phyloP scores from a whole-genome alignment of 345 rosid genomes.

The Fremontodendron californicum region DNA sequence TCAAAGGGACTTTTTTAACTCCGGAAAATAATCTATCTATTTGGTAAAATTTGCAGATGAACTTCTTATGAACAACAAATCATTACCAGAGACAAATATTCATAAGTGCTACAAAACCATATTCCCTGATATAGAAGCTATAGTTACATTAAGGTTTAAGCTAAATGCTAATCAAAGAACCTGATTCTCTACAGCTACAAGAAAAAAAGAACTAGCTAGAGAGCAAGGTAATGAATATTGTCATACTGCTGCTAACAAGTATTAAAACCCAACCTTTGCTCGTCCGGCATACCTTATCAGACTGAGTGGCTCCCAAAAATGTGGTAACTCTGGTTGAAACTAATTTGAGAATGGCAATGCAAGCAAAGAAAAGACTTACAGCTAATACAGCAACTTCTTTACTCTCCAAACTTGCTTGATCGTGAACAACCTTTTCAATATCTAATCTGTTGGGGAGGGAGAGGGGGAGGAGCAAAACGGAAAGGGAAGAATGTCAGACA shows the following conservation, averaged over 20 bases:
- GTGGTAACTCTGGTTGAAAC: constrained; percentile 40
- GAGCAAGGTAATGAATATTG: constrained; percentile 68
- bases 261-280: constrained; percentile 75
- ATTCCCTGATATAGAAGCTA: constrained; percentile 8
- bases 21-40: no score
- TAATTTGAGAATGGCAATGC: constrained; percentile 57
- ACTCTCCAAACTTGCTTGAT: constrained; percentile 55
- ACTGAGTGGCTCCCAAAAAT: constrained; percentile 28
- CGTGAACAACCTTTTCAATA: constrained; percentile 49
- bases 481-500: not conserved
- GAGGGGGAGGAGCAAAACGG: not conserved
- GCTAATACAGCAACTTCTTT: constrained; percentile 66
- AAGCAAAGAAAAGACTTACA: constrained; percentile 58
- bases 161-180: not conserved
- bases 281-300: constrained; percentile 32
- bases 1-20: not conserved
- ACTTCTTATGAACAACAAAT: not conserved
- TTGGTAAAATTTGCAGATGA: not conserved
- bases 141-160: constrained; percentile 10
- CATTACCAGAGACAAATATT: constrained; percentile 10
- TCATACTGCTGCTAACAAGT: constrained; percentile 73
- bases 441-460: constrained; percentile 44
- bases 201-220: constrained; percentile 35
- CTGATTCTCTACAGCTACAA: not conserved
- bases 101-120: not conserved